phyloP scores from a whole-genome alignment of 2,329 filamentous ascomycete species.

The Claviceps spartinae region DNA sequence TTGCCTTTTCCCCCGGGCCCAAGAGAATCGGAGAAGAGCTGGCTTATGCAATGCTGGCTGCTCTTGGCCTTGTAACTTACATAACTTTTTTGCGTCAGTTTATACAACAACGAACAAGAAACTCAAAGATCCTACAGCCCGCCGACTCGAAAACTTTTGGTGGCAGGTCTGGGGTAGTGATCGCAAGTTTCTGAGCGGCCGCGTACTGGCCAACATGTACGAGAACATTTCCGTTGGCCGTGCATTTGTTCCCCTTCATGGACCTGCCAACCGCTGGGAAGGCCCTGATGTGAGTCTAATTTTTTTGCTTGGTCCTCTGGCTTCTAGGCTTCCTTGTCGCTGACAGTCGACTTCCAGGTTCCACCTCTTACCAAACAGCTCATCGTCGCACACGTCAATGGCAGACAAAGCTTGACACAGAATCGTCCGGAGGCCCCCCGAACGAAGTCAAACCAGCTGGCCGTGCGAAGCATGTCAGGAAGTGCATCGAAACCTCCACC shows the following conservation, averaged over 20 bases:
- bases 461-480: constrained; percentile 22
- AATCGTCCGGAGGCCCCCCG: constrained; percentile 7
- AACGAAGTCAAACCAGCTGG: constrained; percentile 10
- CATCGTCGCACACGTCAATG: constrained; percentile 12
- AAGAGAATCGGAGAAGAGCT: background rate
- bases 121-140: constrained; percentile 47
- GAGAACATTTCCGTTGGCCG: constrained; percentile 44
- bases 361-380: constrained; percentile 17
- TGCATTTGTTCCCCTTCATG: constrained; percentile 41
- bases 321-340: background rate
- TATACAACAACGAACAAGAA: constrained; percentile 47
- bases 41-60: background rate
- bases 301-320: background rate
- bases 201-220: constrained; percentile 40
- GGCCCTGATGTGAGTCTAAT: constrained; percentile 28
- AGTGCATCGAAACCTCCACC: constrained; percentile 31
- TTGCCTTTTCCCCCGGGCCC: background rate
- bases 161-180: constrained; percentile 53
- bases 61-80: background rate
- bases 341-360: constrained; percentile 10
- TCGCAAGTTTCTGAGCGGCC: constrained; percentile 36
- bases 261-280: constrained; percentile 40
- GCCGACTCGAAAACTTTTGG: constrained; percentile 51
- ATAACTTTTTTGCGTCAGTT: constrained; percentile 23
- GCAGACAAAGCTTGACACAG: constrained; percentile 6